Base-by-base conservation (phyloP, 192 early-diverging fungal genomes). In the Coemansia sp. region DNA sequence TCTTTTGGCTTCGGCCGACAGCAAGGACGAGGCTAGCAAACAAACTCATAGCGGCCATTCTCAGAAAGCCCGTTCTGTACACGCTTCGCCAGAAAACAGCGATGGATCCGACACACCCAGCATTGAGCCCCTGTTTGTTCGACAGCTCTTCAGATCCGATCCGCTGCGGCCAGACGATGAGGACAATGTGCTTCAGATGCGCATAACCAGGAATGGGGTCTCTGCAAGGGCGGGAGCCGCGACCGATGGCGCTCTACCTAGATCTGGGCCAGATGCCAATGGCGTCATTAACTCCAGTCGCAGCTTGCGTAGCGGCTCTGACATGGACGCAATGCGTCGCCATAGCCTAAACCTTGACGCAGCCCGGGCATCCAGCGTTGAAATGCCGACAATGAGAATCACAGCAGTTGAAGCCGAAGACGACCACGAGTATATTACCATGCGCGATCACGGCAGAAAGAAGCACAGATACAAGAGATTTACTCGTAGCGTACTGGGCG, bases 391-490 rank as follows among this genome's bases (percentile, higher is more conserved):
- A 1, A 73, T 82, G 79, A 74, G 71, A 20, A 82, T 82, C 22
- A 74, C 79, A 10, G 79, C 79, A 12, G 74, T 82, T 40, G 79
- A 76, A 44, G 79, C 79, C 38, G 79, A 81, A 25, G 72, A 76
- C n/a, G 79, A 82, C 65, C 68, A 82, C 25, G 79, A 74, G 67
- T 81, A 76, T 42, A 73, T 76, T 51, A 54, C 60, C 37, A 74
- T 76, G 71, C 64, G 49, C 5, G 53, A 58, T 58, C 67, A 69
- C 7, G 64, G 41, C 25, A 82, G 74, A 49, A 82, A 76, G 68
- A 76, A 65, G 46, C 73, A 63, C 46, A 59, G 69, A 5, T 81
- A 81, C 54, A 67, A 61, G 54, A 58, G 65, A 13, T 68, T 76
- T 59, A 75, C 64, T n/a, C 77, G 72, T 43, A 62, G 61, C 19